A percentile compares a stretch with the other conserved stretches of the same genome.
These are phyloP conservation scores for Vitellaria paradoxa DNA, from an alignment of 179 eudicot genomes.

Conservation along the genomic window DNA sequence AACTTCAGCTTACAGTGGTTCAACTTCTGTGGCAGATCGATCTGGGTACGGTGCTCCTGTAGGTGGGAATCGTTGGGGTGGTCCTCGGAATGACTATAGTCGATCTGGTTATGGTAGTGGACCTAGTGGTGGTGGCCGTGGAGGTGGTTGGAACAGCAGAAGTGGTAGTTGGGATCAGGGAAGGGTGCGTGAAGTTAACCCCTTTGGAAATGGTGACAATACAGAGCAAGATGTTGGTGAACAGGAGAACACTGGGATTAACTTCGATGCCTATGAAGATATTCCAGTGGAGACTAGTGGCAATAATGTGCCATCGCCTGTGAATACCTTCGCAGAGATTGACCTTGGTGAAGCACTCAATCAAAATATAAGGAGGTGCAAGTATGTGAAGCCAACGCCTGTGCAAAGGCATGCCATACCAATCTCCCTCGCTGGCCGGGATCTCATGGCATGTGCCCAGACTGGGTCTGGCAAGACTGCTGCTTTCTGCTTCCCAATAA, in stretches of 20 bases:
- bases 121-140: constrained; percentile 44
- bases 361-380: constrained; percentile 82
- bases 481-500: constrained; percentile 93
- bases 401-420: constrained; percentile 94
- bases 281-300: constrained; percentile 90
- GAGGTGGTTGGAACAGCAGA: constrained; percentile 64
- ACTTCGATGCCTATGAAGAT: constrained; percentile 89
- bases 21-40: constrained; percentile 40
- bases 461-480: constrained; percentile 98
- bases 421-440: constrained; percentile 82
- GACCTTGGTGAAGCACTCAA: constrained; percentile 88
- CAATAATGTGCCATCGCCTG: constrained; percentile 80
- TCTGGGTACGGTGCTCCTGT: constrained; percentile 27
- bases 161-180: constrained; percentile 75
- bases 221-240: constrained; percentile 39
- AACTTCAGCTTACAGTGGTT: constrained; percentile 26
- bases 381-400: constrained; percentile 94
- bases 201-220: constrained; percentile 57
- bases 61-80: constrained; percentile 58
- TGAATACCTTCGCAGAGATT: constrained; percentile 83
- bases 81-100: constrained; percentile 39
- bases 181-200: constrained; percentile 59
- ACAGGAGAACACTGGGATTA: constrained; percentile 63
- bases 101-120: constrained; percentile 21
- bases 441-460: constrained; percentile 96